These are phyloP conservation scores for Amphibolis antarctica DNA, from an alignment of 106 monocot genomes.

Conservation along the genomic window DNA sequence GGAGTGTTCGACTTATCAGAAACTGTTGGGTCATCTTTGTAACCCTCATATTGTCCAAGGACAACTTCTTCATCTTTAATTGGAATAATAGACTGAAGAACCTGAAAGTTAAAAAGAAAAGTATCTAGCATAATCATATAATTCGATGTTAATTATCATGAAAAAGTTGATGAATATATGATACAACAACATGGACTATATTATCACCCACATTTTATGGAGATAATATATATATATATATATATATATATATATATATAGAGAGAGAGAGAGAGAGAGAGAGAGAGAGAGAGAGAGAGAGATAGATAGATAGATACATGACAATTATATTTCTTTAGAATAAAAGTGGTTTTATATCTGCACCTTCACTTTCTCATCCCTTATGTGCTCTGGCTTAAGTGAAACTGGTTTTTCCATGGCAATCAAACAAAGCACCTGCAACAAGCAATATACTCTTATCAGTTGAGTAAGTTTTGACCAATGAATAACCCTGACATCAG, in stretches of 20 bases:
- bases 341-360: background rate
- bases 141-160: no score
- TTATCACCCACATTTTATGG: no score
- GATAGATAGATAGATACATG: background rate
- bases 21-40: constrained; percentile 87
- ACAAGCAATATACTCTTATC: background rate
- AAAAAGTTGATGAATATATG: no score
- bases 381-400: constrained; percentile 85
- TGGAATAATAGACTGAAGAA: constrained; percentile 85
- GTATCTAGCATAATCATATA: background rate
- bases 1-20: constrained; percentile 84
- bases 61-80: constrained; percentile 78
- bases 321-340: background rate
- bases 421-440: constrained; percentile 92
- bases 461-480: no score
- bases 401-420: constrained; percentile 99
- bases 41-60: constrained; percentile 92
- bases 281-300: background rate
- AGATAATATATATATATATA: no score
- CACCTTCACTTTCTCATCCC: constrained; percentile 99
- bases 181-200: no score
- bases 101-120: constrained; percentile 25
- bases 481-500: no score
- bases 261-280: background rate
- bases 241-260: no score